Evolutionary conservation across 192 early-diverging fungal genomes (phyloP).

Genomic region (Spinellus fusiger): DNA sequence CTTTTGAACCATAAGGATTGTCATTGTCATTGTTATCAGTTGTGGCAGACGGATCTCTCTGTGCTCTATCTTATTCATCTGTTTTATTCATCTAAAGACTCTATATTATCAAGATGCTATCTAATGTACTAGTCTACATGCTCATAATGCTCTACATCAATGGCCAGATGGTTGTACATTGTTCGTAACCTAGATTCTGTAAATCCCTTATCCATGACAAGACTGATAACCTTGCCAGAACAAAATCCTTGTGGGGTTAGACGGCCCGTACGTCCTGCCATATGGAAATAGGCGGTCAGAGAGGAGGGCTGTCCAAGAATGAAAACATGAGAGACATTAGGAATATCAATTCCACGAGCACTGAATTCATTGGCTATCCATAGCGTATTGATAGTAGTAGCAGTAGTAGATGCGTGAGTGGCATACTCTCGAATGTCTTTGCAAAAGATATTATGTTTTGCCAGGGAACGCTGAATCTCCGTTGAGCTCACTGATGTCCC

Average conservation of each 20-base stretch:
- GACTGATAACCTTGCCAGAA: constrained; percentile 37
- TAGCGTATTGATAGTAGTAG: constrained; percentile 3
- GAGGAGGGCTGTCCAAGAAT: constrained; percentile 73
- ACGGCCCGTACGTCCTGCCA: constrained; percentile 82
- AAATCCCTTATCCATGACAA: constrained; percentile 38
- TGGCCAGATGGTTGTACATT: constrained; percentile 36
- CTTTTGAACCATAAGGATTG: no score
- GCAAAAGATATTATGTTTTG: constrained; percentile 23
- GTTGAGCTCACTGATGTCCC: constrained; percentile 30
- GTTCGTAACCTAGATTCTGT: constrained; percentile 33
- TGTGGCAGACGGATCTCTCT: no score
- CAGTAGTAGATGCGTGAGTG: neutral
- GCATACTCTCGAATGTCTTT: constrained; percentile 33
- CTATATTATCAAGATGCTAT: no score
- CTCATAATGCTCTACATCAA: constrained; percentile 9
- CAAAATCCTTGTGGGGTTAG: constrained; percentile 53
- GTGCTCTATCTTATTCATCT: no score
- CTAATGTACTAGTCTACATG: constrained; percentile 15
- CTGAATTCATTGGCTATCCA: constrained; percentile 64
- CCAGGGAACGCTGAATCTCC: constrained; percentile 25
- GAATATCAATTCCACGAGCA: constrained; percentile 82
- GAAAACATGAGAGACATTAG: constrained; percentile 70
- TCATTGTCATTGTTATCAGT: no score
- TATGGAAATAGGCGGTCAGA: constrained; percentile 71
- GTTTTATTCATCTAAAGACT: no score